These are phyloP conservation scores for Monosporozyma unispora DNA, from an alignment of 805 yeast genomes.

Conservation along the genomic window DNA sequence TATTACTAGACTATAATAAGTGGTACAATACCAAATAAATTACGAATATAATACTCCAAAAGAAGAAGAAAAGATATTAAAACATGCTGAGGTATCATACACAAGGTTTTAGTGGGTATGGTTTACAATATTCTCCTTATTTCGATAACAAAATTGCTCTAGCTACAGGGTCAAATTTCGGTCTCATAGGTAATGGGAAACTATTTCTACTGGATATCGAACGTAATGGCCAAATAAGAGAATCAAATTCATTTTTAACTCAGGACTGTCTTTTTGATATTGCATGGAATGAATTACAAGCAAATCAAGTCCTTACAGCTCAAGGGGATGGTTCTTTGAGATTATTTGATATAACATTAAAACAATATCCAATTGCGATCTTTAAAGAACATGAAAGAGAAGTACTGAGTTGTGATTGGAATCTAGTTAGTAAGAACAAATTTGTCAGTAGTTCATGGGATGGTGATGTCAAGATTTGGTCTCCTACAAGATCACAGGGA, in stretches of 20 bases:
- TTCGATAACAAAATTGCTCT: constrained; percentile 85
- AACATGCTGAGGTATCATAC: constrained; percentile 62
- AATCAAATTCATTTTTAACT: constrained; percentile 62
- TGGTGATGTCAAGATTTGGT: constrained; percentile 75
- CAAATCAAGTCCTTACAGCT: constrained; percentile 73
- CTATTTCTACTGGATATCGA: constrained; percentile 61
- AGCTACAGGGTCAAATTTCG: constrained; percentile 86
- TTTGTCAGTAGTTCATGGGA: constrained; percentile 89
- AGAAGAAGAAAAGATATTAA: constrained; percentile 9
- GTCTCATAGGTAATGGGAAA: constrained; percentile 89
- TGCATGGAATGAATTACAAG: constrained; percentile 87
- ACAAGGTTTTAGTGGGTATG: constrained; percentile 76
- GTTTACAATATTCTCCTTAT: constrained; percentile 83
- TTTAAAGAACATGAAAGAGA: constrained; percentile 73
- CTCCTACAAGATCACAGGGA: constrained; percentile 43
- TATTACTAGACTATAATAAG: no score
- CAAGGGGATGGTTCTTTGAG: constrained; percentile 88
- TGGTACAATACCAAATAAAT: no score
- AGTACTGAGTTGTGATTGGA: constrained; percentile 69
- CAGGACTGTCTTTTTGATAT: constrained; percentile 88
- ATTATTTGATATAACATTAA: constrained; percentile 64
- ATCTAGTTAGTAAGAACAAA: constrained; percentile 51
- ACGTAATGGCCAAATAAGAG: constrained; percentile 51
- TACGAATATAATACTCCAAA: constrained; percentile 1
- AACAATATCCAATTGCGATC: constrained; percentile 62